Base-by-base conservation (phyloP, 2,329 filamentous ascomycete genomes). In the Ampelomyces quisqualis region DNA sequence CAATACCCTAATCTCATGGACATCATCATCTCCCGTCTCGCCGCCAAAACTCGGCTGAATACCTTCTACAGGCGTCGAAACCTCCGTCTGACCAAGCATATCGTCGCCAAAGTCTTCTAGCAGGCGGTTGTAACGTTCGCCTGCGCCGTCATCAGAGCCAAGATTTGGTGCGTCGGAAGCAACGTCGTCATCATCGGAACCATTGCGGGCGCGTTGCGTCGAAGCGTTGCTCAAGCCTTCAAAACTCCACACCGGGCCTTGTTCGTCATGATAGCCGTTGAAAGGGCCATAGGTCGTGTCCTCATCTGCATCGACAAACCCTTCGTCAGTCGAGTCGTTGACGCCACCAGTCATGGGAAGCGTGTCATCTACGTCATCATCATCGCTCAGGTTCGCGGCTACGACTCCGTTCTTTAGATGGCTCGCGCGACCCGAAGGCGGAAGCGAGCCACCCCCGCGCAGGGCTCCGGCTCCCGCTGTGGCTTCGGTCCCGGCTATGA, bases 391-490 rank as follows among this genome's bases (percentile, higher is more conserved):
- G 51, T 39, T 64, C 64, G 19, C 64, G 54, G 46, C 62, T 67
- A 21, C 62, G 57, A 40, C 63, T 67, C 47, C 63, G 49, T 49
- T 66, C 61, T 43, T 60, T 52, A 38, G 57, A 62, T 29, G 58
- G 49, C 40, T 68, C 62, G 37, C 62, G 43, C 47, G 60, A 65
- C 41, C 56, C 50, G 54, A 59, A 49, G 46, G 56, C 52, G 26
- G 52, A 54, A 21, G 34, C 15, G 50, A 67, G 60, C 64, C 66
- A 64, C 49, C 59, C 57, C 55, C 64, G 57, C 38, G 61, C 63
- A 59, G 64, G 67, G 40, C 62, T 69, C 40, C 62, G 46, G 55
- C 70, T 72, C 62, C 81, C 83, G 77, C 85, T 88, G 71, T 86
- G 79, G 76, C 83, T 88, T 76, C 82, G 79, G 79, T 40, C 31